Evolutionary conservation across 2,329 filamentous ascomycete genomes (phyloP).

Genomic region (Hymenoscyphus infarciens): DNA sequence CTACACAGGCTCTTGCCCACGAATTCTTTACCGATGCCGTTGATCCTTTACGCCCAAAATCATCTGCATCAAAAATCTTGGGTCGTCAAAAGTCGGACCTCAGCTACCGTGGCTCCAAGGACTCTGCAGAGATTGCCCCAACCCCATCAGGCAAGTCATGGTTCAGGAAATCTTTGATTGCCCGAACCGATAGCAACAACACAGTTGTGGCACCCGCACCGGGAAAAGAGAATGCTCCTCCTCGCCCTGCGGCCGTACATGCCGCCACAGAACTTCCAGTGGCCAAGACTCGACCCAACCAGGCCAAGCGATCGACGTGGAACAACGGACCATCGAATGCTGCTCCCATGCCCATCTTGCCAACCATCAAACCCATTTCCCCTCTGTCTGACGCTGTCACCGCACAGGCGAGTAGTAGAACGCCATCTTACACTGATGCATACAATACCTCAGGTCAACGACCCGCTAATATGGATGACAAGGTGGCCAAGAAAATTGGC

Average conservation of each 20-base stretch:
- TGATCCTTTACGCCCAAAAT: constrained; percentile 89
- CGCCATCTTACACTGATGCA: constrained; percentile 50
- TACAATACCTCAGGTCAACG: constrained; percentile 38
- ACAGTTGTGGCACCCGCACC: constrained; percentile 52
- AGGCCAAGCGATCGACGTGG: constrained; percentile 88
- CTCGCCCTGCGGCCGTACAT: constrained; percentile 46
- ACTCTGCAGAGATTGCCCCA: constrained; percentile 53
- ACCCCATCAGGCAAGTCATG: constrained; percentile 80
- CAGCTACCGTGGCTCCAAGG: constrained; percentile 62
- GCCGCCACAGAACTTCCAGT: constrained; percentile 42
- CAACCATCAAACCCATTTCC: constrained; percentile 90
- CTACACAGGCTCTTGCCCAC: constrained; percentile 87
- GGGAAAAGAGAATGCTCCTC: constrained; percentile 47
- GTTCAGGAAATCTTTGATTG: constrained; percentile 94
- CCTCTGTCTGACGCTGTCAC: constrained; percentile 93
- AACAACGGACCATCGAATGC: constrained; percentile 75
- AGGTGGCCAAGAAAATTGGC: constrained; percentile 84
- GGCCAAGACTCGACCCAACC: constrained; percentile 46
- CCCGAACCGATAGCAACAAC: constrained; percentile 63
- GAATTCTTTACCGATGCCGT: constrained; percentile 93
- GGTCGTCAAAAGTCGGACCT: constrained; percentile 89
- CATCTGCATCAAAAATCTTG: constrained; percentile 76
- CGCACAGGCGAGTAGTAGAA: constrained; percentile 74
- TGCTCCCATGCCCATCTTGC: constrained; percentile 92
- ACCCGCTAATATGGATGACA: constrained; percentile 50